Conservation (phyloP, 2,329 filamentous ascomycete genomes). For the Botrytis aclada region DNA sequence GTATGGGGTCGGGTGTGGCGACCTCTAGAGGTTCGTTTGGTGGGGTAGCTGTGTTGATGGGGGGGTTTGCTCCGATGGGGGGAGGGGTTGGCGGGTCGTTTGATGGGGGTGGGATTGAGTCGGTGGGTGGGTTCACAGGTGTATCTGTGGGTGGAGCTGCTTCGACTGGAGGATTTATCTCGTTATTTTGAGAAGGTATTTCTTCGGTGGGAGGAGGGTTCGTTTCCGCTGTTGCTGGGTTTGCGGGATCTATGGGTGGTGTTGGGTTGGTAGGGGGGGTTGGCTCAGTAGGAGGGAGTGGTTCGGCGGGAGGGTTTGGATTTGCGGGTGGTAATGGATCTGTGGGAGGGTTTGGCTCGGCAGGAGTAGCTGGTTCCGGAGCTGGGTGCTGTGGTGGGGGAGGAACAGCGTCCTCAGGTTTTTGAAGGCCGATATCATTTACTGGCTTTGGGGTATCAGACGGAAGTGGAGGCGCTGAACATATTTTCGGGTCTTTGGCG, state of each 20-base stretch:
- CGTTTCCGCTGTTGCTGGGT: neutral
- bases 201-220: neutral
- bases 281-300: neutral
- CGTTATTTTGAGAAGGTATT: neutral
- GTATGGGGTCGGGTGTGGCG: neutral
- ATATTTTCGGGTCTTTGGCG: neutral
- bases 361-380: neutral
- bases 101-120: neutral
- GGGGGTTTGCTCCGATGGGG: neutral
- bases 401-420: neutral
- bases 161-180: neutral
- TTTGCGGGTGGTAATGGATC: neutral
- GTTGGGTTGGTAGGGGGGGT: neutral
- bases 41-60: neutral
- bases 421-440: constrained; percentile 5
- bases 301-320: neutral
- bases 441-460: neutral
- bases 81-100: neutral
- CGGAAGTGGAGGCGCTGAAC: neutral
- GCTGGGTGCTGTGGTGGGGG: neutral
- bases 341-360: neutral
- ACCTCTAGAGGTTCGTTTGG: neutral
- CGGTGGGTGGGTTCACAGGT: neutral
- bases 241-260: neutral
- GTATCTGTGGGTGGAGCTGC: neutral